Evolutionary conservation across 106 monocot genomes (phyloP).

Genomic region (Agapanthus africanus): DNA sequence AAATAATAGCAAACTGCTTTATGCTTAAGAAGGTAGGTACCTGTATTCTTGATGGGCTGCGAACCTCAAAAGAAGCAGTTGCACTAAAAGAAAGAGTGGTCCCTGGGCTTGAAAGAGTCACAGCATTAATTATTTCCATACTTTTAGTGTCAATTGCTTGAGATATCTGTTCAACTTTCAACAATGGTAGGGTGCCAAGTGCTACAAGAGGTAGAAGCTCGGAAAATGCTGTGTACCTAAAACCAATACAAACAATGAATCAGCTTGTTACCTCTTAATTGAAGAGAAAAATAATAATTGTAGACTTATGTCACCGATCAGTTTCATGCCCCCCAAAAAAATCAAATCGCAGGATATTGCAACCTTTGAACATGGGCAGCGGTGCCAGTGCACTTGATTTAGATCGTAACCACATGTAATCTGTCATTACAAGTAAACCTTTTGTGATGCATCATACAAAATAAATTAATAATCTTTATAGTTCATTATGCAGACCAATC

Average conservation of each 20-base stretch:
- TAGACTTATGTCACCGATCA: background rate
- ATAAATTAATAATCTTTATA: background rate
- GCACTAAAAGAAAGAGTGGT: conserved; percentile 70
- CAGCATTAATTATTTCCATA: conserved; percentile 48
- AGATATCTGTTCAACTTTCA: conserved; percentile 80
- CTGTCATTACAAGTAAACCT: background rate
- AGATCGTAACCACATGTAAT: background rate
- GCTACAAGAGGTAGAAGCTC: conserved; percentile 77
- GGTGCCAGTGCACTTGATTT: background rate
- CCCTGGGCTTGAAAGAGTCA: conserved; percentile 51
- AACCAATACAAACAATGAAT: background rate
- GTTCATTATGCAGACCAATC: too few species aligned
- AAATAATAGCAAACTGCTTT: background rate
- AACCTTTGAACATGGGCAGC: background rate
- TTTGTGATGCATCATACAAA: background rate
- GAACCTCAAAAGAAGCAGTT: conserved; percentile 85
- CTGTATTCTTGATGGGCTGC: conserved; percentile 79
- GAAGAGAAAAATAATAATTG: too few species aligned
- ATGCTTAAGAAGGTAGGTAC: conserved; percentile 14
- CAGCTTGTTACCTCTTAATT: background rate
- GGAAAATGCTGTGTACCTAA: conserved; percentile 92
- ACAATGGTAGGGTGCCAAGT: conserved; percentile 36
- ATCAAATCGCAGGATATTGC: background rate
- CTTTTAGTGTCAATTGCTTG: conserved; percentile 64
- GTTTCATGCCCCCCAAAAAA: background rate